A percentile compares a stretch with the other conserved stretches of the same genome.
phyloP scores from a whole-genome alignment of 306 rosid genomes.

The Prunus fruticosa region DNA sequence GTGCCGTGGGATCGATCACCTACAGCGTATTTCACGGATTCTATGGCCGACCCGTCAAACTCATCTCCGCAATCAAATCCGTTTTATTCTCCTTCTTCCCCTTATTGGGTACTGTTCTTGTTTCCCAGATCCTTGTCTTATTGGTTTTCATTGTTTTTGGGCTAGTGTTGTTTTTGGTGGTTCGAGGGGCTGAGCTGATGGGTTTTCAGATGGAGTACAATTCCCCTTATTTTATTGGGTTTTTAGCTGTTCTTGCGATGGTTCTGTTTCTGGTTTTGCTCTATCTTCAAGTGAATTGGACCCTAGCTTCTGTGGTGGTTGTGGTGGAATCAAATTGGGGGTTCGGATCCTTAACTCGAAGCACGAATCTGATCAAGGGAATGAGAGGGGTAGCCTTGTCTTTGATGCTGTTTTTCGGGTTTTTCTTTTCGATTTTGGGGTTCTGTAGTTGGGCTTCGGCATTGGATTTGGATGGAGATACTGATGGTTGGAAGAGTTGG shows the following conservation, averaged over 20 bases:
- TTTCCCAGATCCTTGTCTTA: conserved; percentile 14
- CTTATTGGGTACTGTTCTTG: conserved; percentile 31
- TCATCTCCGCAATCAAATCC: conserved; percentile 46
- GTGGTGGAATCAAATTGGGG: conserved; percentile 54
- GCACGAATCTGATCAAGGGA: conserved; percentile 35
- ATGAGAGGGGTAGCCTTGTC: conserved; percentile 41
- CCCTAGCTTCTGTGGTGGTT: conserved; percentile 37
- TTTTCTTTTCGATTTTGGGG: conserved; percentile 26
- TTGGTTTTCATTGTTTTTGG: conserved; percentile 2
- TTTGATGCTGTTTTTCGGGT: conserved; percentile 36
- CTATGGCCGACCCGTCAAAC: conserved; percentile 45
- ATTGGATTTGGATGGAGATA: conserved; percentile 4
- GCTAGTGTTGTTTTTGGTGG: conserved; percentile 13
- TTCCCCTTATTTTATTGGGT: conserved; percentile 28
- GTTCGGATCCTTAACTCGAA: conserved; percentile 36
- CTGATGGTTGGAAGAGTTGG: conserved; percentile 46
- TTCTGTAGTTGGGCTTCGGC: conserved; percentile 28
- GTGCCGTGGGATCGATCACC: conserved; percentile 51
- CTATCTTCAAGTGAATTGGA: conserved; percentile 53
- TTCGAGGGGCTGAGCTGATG: conserved; percentile 1
- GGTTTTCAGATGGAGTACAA: conserved; percentile 16
- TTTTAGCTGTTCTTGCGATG: conserved; percentile 4
- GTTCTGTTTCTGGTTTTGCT: conserved; percentile 13
- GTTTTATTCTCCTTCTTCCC: conserved; percentile 38
- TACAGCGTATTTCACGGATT: conserved; percentile 48